Base-by-base conservation (phyloP, 192 early-diverging fungal genomes). In the Coemansia aciculifera region DNA sequence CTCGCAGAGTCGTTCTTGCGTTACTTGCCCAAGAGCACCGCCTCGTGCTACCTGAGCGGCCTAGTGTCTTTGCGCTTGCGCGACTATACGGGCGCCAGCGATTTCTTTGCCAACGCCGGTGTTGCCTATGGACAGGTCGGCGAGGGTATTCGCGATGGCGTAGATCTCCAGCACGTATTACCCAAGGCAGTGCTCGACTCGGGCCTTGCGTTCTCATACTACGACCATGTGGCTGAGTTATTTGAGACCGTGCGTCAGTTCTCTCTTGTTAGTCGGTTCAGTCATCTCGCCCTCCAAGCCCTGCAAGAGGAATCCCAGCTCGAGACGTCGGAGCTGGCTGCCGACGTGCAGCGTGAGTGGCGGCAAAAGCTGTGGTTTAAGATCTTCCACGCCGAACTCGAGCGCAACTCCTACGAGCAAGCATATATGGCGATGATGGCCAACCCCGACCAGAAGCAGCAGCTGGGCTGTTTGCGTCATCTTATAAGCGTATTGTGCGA, bases 391-490 rank as follows among this genome's bases (percentile, higher is more conserved):
- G 76, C 80, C 42, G 76, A 75, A 31, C 67, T 83, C 3, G 76
- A 79, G 62, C 59, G 66, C 68, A 46, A 42, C 37, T 24, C 67
- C 6, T 83, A 69, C 66, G 84, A 85, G 31, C 39, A 70, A 9
- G 84, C 84, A 2, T 83, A 83, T 19, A 63, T 79, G 63, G 84
- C 84, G 32, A 79, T 79, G 75, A 75, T 83, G 70, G 71, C 72
- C 40, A 79, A 74, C 36, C 73, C 76, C 2, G 82, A 84, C 59
- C 29, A 37, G 38, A 56, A 39, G 49, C 46, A 67, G 51, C 76
- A 79, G 71, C 68, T 66, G 34, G 79, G 79, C 36, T 79, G 84
- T 37, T 37, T 85, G 71, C 84, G 84, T 5, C 84, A 82, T 44
- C 57, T 85, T 43, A 42, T 69, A 8, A 62, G 76, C 44, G 76